A percentile compares a stretch with the other conserved stretches of the same genome.
Conservation (phyloP, 352 stramenopile genomes). For the Pythium oligandrum region DNA sequence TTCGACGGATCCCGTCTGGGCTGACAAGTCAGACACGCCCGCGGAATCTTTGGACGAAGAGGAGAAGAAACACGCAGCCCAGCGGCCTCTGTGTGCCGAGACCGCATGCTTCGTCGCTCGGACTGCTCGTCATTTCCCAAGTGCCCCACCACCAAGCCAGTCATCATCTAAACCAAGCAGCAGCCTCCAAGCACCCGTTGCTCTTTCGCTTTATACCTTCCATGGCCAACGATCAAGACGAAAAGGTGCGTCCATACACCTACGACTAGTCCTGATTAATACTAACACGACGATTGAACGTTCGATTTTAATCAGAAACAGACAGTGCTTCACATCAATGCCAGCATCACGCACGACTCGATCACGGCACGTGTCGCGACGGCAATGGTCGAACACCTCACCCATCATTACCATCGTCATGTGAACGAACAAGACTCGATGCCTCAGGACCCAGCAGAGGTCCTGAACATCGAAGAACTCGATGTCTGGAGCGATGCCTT, state of each 20-base stretch:
- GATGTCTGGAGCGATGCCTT: slow-evolving; percentile 60
- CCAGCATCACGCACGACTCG: slow-evolving; percentile 68
- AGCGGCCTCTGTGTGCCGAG: neutral
- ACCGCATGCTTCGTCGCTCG: neutral
- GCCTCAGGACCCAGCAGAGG: slow-evolving; percentile 30
- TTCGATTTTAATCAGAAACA: slow-evolving; percentile 32
- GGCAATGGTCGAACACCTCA: slow-evolving; percentile 64
- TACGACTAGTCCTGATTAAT: too few species aligned
- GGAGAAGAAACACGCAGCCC: neutral
- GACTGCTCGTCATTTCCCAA: too few species aligned
- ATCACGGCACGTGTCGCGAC: slow-evolving; percentile 61
- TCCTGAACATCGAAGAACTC: slow-evolving; percentile 64
- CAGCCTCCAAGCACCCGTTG: too few species aligned
- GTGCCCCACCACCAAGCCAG: too few species aligned
- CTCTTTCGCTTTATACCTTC: neutral
- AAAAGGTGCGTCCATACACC: slow-evolving; percentile 6
- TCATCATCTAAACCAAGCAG: too few species aligned
- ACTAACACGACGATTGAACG: too few species aligned
- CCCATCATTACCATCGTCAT: slow-evolving; percentile 68
- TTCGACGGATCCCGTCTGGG: too few species aligned
- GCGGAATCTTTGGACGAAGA: neutral
- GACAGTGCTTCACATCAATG: slow-evolving; percentile 76
- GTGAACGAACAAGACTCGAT: slow-evolving; percentile 21
- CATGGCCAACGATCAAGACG: slow-evolving; percentile 10
- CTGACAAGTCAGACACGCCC: too few species aligned